Conservation (phyloP, 331 rosid genomes). For the Erythrophleum ivorense region DNA sequence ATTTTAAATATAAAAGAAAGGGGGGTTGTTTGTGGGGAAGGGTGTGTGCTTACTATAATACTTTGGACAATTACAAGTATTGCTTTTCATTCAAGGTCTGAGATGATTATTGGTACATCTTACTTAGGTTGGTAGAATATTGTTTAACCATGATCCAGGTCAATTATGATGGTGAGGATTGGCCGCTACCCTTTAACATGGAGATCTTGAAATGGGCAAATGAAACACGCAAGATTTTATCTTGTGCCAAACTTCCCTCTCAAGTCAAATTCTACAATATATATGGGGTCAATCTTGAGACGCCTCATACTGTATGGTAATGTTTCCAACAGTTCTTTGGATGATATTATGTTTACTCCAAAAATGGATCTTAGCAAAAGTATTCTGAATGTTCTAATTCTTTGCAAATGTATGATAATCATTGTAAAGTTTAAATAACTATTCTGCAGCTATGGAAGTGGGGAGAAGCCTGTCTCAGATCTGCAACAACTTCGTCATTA, state of each 20-base stretch:
- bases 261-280: constrained; percentile 86
- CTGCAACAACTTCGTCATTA: constrained; percentile 58
- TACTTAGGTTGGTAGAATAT: constrained; percentile 22
- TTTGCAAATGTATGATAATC: constrained; percentile 33
- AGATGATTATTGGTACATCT: constrained; percentile 24
- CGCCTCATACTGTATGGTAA: constrained; percentile 91
- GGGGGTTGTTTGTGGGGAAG: neutral
- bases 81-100: constrained; percentile 1
- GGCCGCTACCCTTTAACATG: constrained; percentile 77
- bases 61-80: constrained; percentile 20
- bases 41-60: neutral
- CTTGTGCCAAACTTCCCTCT: constrained; percentile 82
- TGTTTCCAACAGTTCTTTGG: constrained; percentile 28
- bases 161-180: constrained; percentile 56
- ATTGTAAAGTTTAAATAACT: constrained; percentile 31
- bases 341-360: constrained; percentile 21
- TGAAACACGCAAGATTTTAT: constrained; percentile 69
- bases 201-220: constrained; percentile 89
- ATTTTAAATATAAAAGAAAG: no score
- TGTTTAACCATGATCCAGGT: constrained; percentile 56
- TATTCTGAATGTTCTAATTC: constrained; percentile 20
- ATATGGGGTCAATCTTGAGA: constrained; percentile 73
- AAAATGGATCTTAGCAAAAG: constrained; percentile 22
- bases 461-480: constrained; percentile 70
- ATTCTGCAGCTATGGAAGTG: constrained; percentile 82